Conservation (phyloP, 2,329 filamentous ascomycete species). For the Geosmithia putterillii region DNA sequence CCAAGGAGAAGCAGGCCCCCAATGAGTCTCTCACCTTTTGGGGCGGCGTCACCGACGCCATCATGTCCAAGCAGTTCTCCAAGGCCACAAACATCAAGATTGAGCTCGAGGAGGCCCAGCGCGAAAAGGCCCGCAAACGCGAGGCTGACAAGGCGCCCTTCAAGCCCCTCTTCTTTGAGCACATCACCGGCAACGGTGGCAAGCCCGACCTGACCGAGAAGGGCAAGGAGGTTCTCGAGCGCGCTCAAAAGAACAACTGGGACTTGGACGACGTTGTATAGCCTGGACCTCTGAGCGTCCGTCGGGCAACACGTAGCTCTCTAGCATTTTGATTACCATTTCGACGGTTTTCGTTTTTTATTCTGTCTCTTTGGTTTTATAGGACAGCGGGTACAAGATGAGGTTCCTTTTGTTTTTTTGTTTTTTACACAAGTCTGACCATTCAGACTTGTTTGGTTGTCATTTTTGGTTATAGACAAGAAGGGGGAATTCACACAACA, state of each 20-base stretch:
- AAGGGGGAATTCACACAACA: neutral
- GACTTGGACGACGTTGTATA: slow-evolving; percentile 28
- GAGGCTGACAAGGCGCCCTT: slow-evolving; percentile 59
- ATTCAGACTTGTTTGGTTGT: neutral
- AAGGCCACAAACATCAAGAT: slow-evolving; percentile 80
- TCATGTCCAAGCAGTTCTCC: slow-evolving; percentile 68
- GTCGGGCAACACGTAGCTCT: no score
- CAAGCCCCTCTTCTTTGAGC: slow-evolving; percentile 79
- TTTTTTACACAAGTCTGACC: neutral
- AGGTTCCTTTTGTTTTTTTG: neutral
- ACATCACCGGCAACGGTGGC: slow-evolving; percentile 40
- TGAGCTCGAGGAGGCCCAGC: slow-evolving; percentile 82
- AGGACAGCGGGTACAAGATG: neutral
- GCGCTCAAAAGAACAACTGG: slow-evolving; percentile 42
- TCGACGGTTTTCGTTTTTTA: neutral
- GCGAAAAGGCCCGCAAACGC: slow-evolving; percentile 71
- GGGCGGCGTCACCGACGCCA: slow-evolving; percentile 77
- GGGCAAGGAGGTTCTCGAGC: slow-evolving; percentile 35
- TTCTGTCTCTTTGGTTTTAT: neutral
- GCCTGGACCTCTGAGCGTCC: neutral
- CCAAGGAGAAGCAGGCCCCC: slow-evolving; percentile 63
- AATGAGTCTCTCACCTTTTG: slow-evolving; percentile 88
- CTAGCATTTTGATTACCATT: neutral
- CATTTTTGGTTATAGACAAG: neutral
- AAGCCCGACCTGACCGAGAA: slow-evolving; percentile 43